Base-by-base conservation (phyloP, 345 rosid genomes). In the Citrus maxima region DNA sequence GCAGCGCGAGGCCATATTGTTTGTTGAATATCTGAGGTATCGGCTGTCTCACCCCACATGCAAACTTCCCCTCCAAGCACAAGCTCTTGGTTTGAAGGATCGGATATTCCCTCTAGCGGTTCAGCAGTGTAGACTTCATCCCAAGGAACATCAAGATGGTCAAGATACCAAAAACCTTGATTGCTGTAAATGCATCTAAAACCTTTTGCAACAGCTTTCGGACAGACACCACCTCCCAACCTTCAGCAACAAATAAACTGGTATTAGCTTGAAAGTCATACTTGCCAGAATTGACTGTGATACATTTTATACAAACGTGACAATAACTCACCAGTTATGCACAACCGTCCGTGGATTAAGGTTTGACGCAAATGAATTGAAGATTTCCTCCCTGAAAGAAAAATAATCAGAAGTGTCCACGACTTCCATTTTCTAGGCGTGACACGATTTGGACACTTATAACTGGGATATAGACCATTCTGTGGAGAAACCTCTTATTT, bases 31-130 rank as follows among this genome's bases (percentile, higher is more conserved):
- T 85, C 87, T 5, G 99, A 96, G 24, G 98, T 72, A 79, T 96
- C 99, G 35, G 93, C 88, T 72, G 86, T 88, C 88, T 96, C 98
- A 14, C 86, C 92, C 99, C 98, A 91, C 97, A 93, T 93, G 83
- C 99, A 94, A 82, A 93, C 99, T 93, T 96, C 97, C 77, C 99
- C 99, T 74, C 98, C 97, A 6, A 96, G 84, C 77, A 96, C 92
- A 70, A 96, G 95, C 65, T 88, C 80, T 78, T 94, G 95, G 65
- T 80, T 79, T 16, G 92, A 85, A 82, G 82, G 67, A 79, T 88
- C 82, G 2, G 67, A 4, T 80, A 94, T 94, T 79, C 97, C 98
- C 80, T 91, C 90, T 1, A 96, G 80, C 42, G 97, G 99, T 79
- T 96, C 98, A 1, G 97, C 93, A 6, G 74, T 86, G 80, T 95